Evolutionary conservation across 768 basidiomycete genomes (phyloP).

Genomic region (Jaapia argillacea): DNA sequence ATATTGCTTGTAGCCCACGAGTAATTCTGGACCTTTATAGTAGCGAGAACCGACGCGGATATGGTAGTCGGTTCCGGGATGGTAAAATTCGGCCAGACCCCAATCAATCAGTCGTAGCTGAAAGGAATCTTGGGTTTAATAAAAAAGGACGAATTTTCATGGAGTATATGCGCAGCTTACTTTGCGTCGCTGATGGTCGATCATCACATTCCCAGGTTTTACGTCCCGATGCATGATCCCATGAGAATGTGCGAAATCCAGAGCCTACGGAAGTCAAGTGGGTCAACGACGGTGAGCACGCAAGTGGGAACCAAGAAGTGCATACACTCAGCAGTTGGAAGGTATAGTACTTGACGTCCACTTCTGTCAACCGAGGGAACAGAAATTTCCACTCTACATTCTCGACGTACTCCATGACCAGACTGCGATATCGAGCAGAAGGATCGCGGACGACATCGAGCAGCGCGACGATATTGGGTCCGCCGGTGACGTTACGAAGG

Average conservation of each 20-base stretch:
- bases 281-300: not conserved
- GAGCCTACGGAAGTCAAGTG: slow-evolving; percentile 40
- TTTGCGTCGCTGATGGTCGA: slow-evolving; percentile 94
- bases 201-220: slow-evolving; percentile 99
- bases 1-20: slow-evolving; percentile 97
- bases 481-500: slow-evolving; percentile 90
- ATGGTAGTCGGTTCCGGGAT: slow-evolving; percentile 95
- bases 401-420: slow-evolving; percentile 96
- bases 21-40: slow-evolving; percentile 94
- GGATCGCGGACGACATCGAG: slow-evolving; percentile 95
- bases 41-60: slow-evolving; percentile 95
- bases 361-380: slow-evolving; percentile 92
- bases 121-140: not conserved
- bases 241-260: slow-evolving; percentile 97
- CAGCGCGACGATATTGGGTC: slow-evolving; percentile 88
- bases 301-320: not conserved
- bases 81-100: slow-evolving; percentile 98
- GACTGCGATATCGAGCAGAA: slow-evolving; percentile 91
- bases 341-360: slow-evolving; percentile 95
- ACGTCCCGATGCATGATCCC: slow-evolving; percentile 99
- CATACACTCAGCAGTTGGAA: slow-evolving; percentile 85
- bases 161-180: slow-evolving; percentile 26
- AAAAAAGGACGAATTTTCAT: not conserved
- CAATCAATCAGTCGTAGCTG: slow-evolving; percentile 96
- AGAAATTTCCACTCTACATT: slow-evolving; percentile 96